Evolutionary conservation across 768 basidiomycete genomes (phyloP).

Genomic region (Lactarius hengduanensis): DNA sequence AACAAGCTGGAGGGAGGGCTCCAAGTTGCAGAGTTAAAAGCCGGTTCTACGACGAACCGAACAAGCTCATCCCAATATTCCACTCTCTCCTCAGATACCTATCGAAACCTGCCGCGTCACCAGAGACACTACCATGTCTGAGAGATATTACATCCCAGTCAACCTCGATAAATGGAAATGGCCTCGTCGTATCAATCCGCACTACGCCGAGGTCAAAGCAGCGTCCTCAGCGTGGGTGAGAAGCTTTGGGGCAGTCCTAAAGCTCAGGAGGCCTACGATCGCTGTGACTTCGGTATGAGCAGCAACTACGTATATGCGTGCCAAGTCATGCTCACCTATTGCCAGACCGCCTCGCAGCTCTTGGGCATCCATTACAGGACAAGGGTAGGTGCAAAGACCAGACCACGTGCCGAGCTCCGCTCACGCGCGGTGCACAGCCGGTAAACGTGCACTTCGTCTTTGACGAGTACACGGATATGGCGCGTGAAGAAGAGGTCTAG

Average conservation of each 20-base stretch:
- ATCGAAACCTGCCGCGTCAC: background rate
- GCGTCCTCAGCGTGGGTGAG: conserved; percentile 30
- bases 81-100: background rate
- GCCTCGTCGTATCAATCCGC: conserved; percentile 30
- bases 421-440: conserved; percentile 9
- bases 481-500: conserved; percentile 25
- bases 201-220: conserved; percentile 30
- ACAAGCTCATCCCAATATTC: background rate
- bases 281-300: conserved; percentile 31
- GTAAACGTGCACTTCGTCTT: conserved; percentile 34
- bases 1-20: background rate
- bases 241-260: conserved; percentile 29
- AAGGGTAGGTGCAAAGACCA: conserved; percentile 19
- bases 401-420: background rate
- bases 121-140: conserved; percentile 11
- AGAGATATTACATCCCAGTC: conserved; percentile 23
- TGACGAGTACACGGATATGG: conserved; percentile 32
- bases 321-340: background rate
- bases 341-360: conserved; percentile 30
- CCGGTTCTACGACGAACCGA: background rate
- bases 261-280: conserved; percentile 30
- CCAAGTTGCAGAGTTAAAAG: background rate
- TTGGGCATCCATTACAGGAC: conserved; percentile 30
- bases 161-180: conserved; percentile 31
- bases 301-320: background rate